A percentile compares a stretch with the other conserved stretches of the same genome.
Conservation (phyloP, 2,329 filamentous ascomycete species). For the Botrytis medusae region DNA sequence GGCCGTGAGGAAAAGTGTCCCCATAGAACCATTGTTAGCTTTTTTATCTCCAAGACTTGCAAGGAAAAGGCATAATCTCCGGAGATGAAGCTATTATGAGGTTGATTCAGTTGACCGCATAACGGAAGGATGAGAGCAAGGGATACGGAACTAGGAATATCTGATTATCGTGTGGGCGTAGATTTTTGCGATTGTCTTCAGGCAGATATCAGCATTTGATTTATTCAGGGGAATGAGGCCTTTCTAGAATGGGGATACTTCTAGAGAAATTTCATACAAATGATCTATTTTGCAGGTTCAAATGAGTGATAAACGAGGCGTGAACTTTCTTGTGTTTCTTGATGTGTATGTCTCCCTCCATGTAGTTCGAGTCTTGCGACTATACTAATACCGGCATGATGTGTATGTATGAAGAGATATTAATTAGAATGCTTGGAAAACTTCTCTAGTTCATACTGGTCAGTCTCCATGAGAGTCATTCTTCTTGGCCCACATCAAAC, state of each 20-base stretch:
- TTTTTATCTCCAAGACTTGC: accelerated
- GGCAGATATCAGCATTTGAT: neutral
- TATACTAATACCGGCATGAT: neutral
- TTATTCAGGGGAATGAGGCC: accelerated
- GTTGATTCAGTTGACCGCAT: neutral
- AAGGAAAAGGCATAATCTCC: neutral
- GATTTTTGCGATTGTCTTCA: neutral
- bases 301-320: neutral
- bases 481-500: neutral
- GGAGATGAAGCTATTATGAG: neutral
- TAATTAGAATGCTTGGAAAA: no score
- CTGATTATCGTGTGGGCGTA: neutral
- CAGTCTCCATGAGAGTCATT: accelerated
- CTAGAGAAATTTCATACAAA: neutral
- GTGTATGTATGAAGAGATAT: neutral
- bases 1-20: neutral
- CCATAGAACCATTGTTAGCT: accelerated
- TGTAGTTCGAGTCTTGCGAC: accelerated
- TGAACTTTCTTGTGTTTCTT: neutral
- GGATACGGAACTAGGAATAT: neutral
- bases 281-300: neutral
- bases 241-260: neutral
- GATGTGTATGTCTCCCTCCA: neutral
- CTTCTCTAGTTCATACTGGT: neutral
- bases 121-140: neutral